Base-by-base conservation (phyloP, 352 stramenopile genomes). In the Globisporangium spiculum region DNA sequence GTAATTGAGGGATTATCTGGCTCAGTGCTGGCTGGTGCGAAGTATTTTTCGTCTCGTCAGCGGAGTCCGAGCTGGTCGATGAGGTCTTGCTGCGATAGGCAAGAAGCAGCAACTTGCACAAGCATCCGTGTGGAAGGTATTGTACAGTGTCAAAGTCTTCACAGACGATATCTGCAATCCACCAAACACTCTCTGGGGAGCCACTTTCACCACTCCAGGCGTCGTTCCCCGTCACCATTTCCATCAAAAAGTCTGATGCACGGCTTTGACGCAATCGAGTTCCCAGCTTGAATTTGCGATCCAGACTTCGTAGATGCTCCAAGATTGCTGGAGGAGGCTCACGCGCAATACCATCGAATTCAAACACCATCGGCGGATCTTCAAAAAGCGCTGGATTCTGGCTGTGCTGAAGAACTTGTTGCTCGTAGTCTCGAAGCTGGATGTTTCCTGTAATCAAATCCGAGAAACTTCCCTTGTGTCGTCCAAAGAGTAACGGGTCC, bases 111-210 rank as follows among this genome's bases (percentile, higher is more conserved):
- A 96, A 66, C n/a, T 93, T 81, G 44, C 88, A 94, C 9, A 94
- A 74, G 54, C 86, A 96, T 2, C 80, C 76, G 41, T 89, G 80
- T 4, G 88, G 88, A 0, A 96, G 75, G 54, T 96, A 94, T 66
- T 92, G 79, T 16, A 94, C 75, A 0, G 88, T 96, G 9, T 91
- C 76, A 30, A 90, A 83, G 64, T 96, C 88, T 64, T 93, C 88
- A 52, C 88, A 94, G 3, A 96, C 88, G 58, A 96, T 93, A 41
- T 96, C 88, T 16, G 85, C 86, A 65, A 96, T 96, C 88, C 88
- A 96, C 83, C 78, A 93, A 8, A 80, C 75, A 46, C 75, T 84
- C 53, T 81, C 77, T 0, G 71, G 65, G 22, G 72, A 76, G 8
- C 71, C 69, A 4, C 61, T 64, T 36, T 63, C 27, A 60, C 60